Conservation (phyloP, 331 rosid species). For the Arachis monticola region DNA sequence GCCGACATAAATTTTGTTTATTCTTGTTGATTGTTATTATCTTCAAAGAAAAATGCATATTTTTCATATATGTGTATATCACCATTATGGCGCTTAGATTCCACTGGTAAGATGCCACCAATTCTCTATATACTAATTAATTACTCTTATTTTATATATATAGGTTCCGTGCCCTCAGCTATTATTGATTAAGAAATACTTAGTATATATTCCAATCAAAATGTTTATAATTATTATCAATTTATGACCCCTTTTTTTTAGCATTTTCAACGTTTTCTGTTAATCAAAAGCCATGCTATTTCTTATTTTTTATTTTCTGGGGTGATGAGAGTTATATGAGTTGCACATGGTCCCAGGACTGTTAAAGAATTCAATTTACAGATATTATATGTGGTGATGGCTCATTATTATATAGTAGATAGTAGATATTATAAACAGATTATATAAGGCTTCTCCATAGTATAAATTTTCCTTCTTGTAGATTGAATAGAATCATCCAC, state of each 20-base stretch:
- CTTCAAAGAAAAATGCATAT: neutral
- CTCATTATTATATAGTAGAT: neutral
- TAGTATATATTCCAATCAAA: neutral
- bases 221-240: too few species aligned
- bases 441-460: neutral
- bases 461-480: constrained; percentile 12
- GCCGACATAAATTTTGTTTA: too few species aligned
- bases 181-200: neutral
- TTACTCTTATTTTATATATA: neutral
- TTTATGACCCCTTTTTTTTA: neutral
- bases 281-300: neutral
- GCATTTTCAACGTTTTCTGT: neutral
- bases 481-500: constrained; percentile 41
- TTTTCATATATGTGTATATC: neutral
- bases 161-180: neutral
- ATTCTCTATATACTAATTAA: neutral
- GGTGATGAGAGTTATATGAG: neutral
- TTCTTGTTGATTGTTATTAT: neutral
- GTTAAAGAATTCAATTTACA: neutral
- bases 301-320: neutral
- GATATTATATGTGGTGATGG: neutral
- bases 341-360: constrained; percentile 13
- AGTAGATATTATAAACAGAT: neutral
- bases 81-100: too few species aligned
- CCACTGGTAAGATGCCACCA: neutral